phyloP scores from a whole-genome alignment of 257 asterid species.

The Nicotiana attenuata region DNA sequence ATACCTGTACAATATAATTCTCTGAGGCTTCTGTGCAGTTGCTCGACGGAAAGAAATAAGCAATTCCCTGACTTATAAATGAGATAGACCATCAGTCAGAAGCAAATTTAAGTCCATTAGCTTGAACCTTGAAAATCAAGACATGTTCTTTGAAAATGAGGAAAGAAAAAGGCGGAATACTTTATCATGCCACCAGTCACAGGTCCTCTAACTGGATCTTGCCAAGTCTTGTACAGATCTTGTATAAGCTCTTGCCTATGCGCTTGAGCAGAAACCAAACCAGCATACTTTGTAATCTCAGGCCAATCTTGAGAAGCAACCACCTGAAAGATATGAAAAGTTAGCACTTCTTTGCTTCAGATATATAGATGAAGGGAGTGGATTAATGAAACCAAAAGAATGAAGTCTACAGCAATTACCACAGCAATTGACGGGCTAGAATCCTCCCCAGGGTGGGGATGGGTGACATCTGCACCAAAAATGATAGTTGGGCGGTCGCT shows the following conservation, averaged over 20 bases:
- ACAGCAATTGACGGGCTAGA: conserved; percentile 99
- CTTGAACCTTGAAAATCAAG: background rate
- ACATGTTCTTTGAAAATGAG: background rate
- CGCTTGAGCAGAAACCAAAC: conserved; percentile 94
- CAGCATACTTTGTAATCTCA: conserved; percentile 89
- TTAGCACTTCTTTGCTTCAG: background rate
- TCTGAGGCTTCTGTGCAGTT: conserved; percentile 77
- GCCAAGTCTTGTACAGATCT: conserved; percentile 82
- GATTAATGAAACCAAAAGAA: background rate
- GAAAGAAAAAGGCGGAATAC: conserved; percentile 28
- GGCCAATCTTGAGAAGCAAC: conserved; percentile 99
- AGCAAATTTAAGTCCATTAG: background rate
- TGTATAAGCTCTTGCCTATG: conserved; percentile 92
- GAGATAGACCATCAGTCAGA: background rate
- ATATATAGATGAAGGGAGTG: background rate
- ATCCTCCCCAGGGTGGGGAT: conserved; percentile 98
- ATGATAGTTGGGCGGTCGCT: conserved; percentile 92
- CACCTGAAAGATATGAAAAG: conserved; percentile 45
- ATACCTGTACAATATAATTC: conserved; percentile 86
- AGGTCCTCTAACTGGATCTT: conserved; percentile 71
- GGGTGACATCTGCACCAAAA: conserved; percentile 98
- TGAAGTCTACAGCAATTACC: conserved; percentile 27
- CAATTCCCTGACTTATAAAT: conserved; percentile 52
- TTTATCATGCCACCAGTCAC: conserved; percentile 95
- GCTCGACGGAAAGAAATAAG: conserved; percentile 88